Base-by-base conservation (phyloP, 768 basidiomycete species). In the Inosperma sp. region DNA sequence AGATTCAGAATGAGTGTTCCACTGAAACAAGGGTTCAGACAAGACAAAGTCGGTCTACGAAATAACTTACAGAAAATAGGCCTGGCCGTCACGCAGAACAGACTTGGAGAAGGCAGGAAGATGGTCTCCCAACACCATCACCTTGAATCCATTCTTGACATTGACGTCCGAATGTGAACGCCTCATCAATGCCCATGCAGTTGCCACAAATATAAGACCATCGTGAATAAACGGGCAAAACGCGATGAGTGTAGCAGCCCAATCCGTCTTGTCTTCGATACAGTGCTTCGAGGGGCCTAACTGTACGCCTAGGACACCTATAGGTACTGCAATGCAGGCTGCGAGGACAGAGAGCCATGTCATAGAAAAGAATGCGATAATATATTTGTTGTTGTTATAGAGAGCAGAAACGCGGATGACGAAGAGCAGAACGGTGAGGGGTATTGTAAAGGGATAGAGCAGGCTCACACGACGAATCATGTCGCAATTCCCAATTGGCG, bases 311-410 rank as follows among this genome's bases (percentile, higher is more conserved):
- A 34, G 22, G 6, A 63, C 49, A 13, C 60, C 63, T 22, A 65
- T 51, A 1, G 66, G 62, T 7, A 65, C 58, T 2, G 62, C 55
- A 8, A 69, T 21, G 19, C 63, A 53, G 5, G 55, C 54, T 8
- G 55, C 68, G 26, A 69, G 23, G 9, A 66, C 62, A 2, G 50
- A 49, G 7, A 70, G 56, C 68, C 67, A 71, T 17, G 70, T 56
- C 12, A 62, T 34, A 16, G 54, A 58, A 53, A 70, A 71, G 25
- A 61, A 53, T 2, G 45, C 44, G n/a, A 61, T 49, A 23, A 68
- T 33, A 21, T 53, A 49, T 31, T 43, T 53, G 48, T 64, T 59
- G 23, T 57, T 34, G 35, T 58, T 50, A 45, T 55, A 68, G 8
- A 68, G 54, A 0, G 68, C 62, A 10, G 41, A 49, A 7, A 66